Percentiles rank a stretch among this genome's conserved stretches.
Evolutionary conservation across 2,329 filamentous ascomycete species (phyloP).

Genomic region (Apiospora sp.): DNA sequence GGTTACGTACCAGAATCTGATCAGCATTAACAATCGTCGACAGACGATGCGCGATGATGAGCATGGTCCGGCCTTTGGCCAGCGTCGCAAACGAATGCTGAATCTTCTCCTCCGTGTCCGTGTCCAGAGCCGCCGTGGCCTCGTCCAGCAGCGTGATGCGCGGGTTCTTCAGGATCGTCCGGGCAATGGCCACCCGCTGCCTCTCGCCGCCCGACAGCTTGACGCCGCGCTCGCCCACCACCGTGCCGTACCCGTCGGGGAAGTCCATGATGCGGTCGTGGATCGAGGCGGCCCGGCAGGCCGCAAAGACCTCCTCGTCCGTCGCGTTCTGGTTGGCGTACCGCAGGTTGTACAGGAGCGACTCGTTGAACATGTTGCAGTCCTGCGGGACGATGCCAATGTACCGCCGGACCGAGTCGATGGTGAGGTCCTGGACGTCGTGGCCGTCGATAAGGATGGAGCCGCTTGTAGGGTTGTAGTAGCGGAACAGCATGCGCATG

Average conservation of each 20-base stretch:
- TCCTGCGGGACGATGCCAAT: constrained; percentile 73
- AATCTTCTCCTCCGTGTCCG: constrained; percentile 65
- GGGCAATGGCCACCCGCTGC: constrained; percentile 66
- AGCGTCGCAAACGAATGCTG: constrained; percentile 60
- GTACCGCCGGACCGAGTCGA: constrained; percentile 63
- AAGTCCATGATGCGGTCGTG: constrained; percentile 66
- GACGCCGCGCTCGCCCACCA: constrained; percentile 38
- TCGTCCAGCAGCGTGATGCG: constrained; percentile 77
- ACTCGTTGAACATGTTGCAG: constrained; percentile 69
- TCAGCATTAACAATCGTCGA: constrained; percentile 65
- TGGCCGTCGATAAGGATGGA: constrained; percentile 65
- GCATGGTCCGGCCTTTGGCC: constrained; percentile 58
- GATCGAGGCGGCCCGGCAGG: constrained; percentile 63
- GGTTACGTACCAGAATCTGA: constrained; percentile 55
- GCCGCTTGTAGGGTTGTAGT: constrained; percentile 65
- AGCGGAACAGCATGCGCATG: constrained; percentile 66
- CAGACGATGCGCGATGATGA: constrained; percentile 63
- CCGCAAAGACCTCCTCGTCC: constrained; percentile 62
- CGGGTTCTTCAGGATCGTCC: constrained; percentile 73
- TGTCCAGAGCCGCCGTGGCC: constrained; percentile 74
- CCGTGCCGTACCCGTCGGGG: constrained; percentile 50
- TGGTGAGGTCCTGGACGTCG: constrained; percentile 65
- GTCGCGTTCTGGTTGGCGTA: constrained; percentile 63
- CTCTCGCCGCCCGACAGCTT: constrained; percentile 66
- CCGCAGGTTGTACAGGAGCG: constrained; percentile 61